Percentiles rank a stretch among this genome's conserved stretches.
phyloP scores from a whole-genome alignment of 1,139 yeast genomes.

The Zygosaccharomyces sapae region DNA sequence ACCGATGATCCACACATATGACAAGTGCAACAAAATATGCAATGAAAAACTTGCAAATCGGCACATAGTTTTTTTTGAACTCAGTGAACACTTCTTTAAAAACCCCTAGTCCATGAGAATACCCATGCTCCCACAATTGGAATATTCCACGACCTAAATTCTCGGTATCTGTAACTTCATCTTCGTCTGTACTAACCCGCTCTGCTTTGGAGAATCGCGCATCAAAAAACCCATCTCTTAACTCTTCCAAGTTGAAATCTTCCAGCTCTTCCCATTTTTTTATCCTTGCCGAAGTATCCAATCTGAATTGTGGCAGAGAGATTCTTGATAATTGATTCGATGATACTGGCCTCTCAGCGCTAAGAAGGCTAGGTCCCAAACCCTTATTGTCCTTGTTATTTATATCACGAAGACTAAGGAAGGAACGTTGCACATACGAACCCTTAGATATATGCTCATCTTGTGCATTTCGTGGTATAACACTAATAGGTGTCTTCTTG shows the following conservation, averaged over 20 bases:
- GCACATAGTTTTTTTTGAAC: conserved; percentile 7
- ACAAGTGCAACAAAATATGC: conserved; percentile 42
- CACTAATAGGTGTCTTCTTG: neutral
- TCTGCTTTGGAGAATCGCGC: conserved; percentile 41
- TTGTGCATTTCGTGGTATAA: neutral
- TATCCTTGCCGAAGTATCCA: conserved; percentile 31
- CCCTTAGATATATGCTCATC: conserved; percentile 23
- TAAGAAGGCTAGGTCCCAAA: neutral
- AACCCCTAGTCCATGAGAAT: conserved; percentile 1
- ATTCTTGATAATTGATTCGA: conserved; percentile 27
- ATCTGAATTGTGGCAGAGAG: conserved; percentile 36
- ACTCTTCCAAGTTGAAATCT: conserved; percentile 41
- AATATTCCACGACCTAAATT: neutral
- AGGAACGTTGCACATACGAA: conserved; percentile 29
- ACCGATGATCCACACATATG: conserved; percentile 39
- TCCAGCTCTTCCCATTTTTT: conserved; percentile 32
- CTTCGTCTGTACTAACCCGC: conserved; percentile 14
- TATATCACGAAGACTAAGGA: conserved; percentile 21
- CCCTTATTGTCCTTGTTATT: conserved; percentile 4
- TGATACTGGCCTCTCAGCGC: neutral
- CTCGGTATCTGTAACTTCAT: conserved; percentile 12
- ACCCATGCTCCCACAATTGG: neutral
- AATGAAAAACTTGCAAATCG: conserved; percentile 39
- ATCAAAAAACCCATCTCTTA: conserved; percentile 48
- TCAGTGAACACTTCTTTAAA: conserved; percentile 5